Evolutionary conservation across 2,329 filamentous ascomycete species (phyloP).

Genomic region (Byssochlamys sp.): DNA sequence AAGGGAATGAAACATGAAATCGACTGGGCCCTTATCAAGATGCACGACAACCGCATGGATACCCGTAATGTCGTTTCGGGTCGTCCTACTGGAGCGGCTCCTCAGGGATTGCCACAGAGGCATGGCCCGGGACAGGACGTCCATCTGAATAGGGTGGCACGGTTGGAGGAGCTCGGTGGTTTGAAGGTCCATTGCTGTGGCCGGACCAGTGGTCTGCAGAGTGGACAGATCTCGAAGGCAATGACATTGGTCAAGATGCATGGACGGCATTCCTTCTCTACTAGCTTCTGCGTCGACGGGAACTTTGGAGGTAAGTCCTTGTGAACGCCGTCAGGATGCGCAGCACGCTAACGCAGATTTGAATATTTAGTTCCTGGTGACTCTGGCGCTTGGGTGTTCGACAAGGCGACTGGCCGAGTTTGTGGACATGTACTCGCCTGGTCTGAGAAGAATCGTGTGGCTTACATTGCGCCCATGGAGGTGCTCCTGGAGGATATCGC

Average conservation of each 20-base stretch:
- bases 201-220: constrained; percentile 73
- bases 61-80: constrained; percentile 56
- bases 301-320: constrained; percentile 44
- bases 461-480: constrained; percentile 94
- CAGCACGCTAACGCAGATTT: constrained; percentile 1
- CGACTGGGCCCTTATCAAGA: constrained; percentile 86
- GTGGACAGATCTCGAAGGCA: constrained; percentile 64
- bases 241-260: constrained; percentile 81
- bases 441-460: constrained; percentile 68
- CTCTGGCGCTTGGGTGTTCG: constrained; percentile 85
- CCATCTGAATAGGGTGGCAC: constrained; percentile 49
- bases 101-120: constrained; percentile 17
- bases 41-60: constrained; percentile 61
- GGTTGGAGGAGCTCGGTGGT: constrained; percentile 54
- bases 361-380: constrained; percentile 63
- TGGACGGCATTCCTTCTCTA: constrained; percentile 69
- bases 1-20: constrained; percentile 76
- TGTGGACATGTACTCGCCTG: constrained; percentile 87
- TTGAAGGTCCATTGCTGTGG: constrained; percentile 79
- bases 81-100: background rate
- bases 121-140: constrained; percentile 38
- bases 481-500: constrained; percentile 77
- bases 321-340: background rate
- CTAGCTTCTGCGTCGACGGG: constrained; percentile 56
- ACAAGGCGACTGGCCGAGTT: constrained; percentile 65